Conservation (phyloP, 2,329 filamentous ascomycete genomes). For the Podosphaera fusca region DNA sequence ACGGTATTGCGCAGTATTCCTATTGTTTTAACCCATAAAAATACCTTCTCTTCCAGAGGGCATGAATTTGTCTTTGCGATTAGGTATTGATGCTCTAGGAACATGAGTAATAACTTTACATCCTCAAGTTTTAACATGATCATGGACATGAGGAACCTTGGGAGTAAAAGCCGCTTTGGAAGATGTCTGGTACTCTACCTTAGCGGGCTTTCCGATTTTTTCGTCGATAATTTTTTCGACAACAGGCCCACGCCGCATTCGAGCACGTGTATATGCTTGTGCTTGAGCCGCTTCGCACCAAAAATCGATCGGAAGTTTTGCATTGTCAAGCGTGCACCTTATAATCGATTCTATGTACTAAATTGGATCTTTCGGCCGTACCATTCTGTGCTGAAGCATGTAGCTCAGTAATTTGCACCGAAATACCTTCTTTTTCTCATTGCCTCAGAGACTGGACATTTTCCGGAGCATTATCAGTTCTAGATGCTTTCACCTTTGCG, state of each 20-base stretch:
- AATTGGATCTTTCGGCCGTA: background rate
- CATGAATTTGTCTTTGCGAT: conserved; percentile 1
- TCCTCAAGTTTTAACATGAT: background rate
- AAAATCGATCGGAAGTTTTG: background rate
- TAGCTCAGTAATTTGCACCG: background rate
- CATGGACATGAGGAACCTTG: background rate
- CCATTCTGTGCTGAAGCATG: background rate
- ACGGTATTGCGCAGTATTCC: background rate
- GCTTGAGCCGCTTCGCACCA: background rate
- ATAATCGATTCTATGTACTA: background rate
- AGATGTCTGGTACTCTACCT: background rate
- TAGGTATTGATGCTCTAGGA: background rate
- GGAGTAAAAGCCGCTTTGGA: background rate
- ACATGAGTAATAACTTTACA: background rate
- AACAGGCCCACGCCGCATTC: background rate
- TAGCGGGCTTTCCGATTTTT: background rate
- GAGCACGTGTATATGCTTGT: background rate
- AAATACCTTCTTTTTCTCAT: conserved; percentile 1
- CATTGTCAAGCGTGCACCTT: background rate
- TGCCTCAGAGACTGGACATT: background rate
- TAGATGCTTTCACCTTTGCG: background rate
- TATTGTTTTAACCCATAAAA: background rate
- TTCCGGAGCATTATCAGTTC: background rate
- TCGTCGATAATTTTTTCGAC: background rate
- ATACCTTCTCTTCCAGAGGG: background rate